Conservation (phyloP, 495 filamentous ascomycete species). For the Neurospora sp. region DNA sequence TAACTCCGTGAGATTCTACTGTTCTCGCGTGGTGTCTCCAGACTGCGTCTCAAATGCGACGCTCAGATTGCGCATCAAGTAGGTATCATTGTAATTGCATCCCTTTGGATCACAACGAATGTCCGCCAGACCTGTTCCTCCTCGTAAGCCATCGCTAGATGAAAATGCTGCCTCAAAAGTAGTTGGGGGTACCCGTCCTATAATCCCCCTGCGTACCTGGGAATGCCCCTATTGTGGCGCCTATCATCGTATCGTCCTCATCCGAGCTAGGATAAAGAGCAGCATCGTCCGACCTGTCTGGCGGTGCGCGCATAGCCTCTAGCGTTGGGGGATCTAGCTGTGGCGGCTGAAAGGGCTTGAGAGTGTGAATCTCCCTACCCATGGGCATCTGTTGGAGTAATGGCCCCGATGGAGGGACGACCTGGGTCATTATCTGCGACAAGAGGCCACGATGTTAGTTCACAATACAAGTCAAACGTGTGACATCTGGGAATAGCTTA, state of each 20-base stretch:
- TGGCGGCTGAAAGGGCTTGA: constrained; percentile 50
- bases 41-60: not conserved
- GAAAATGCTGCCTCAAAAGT: constrained; percentile 16
- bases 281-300: constrained; percentile 43
- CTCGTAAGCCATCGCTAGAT: not conserved
- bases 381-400: constrained; percentile 71
- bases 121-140: not conserved
- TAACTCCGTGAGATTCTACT: not conserved
- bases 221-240: constrained; percentile 25
- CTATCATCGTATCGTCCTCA: constrained; percentile 24
- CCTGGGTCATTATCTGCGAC: constrained; percentile 68
- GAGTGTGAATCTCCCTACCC: constrained; percentile 72
- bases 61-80: not conserved
- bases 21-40: not conserved
- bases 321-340: constrained; percentile 47
- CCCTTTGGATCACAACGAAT: not conserved
- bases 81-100: not conserved
- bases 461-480: not conserved
- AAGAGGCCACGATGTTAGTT: not conserved
- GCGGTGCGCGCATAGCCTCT: constrained; percentile 38
- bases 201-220: constrained; percentile 27
- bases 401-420: constrained; percentile 57
- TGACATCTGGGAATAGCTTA: not conserved
- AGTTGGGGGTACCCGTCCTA: constrained; percentile 29
- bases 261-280: constrained; percentile 34